Conservation (phyloP, 2,329 filamentous ascomycete species). For the Xylaria sp. region DNA sequence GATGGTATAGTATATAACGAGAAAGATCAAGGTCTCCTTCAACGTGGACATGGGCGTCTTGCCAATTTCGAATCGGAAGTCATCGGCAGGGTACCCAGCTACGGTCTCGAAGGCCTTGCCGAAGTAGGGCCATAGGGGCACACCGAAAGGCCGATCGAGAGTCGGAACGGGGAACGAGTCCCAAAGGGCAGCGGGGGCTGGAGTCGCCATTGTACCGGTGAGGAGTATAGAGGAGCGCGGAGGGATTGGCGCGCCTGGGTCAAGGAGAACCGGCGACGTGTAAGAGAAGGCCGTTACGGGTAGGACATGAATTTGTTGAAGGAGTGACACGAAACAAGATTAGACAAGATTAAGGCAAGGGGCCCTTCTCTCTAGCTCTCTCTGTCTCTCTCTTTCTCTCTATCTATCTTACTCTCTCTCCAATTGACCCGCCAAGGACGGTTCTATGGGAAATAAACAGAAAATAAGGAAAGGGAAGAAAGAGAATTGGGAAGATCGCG, state of each 20-base stretch:
- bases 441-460: conserved; percentile 2
- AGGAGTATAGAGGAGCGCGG: background rate
- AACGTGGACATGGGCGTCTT: conserved; percentile 89
- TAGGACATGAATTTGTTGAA: conserved; percentile 41
- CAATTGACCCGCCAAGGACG: background rate
- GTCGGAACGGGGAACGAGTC: conserved; percentile 71
- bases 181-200: conserved; percentile 49
- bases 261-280: background rate
- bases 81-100: conserved; percentile 78
- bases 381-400: too few species aligned
- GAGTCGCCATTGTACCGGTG: conserved; percentile 28
- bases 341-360: too few species aligned
- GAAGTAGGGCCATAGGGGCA: conserved; percentile 93
- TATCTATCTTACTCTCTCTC: background rate
- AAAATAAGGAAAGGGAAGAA: conserved; percentile 33
- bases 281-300: background rate
- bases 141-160: conserved; percentile 88
- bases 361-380: too few species aligned
- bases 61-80: conserved; percentile 83
- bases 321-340: conserved; percentile 43
- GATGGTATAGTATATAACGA: conserved; percentile 87
- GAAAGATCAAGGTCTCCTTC: conserved; percentile 76
- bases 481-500: conserved; percentile 28
- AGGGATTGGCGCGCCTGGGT: conserved; percentile 1
- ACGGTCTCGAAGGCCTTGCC: conserved; percentile 78